Conservation (phyloP, 768 basidiomycete genomes). For the Kwoniella europaea region DNA sequence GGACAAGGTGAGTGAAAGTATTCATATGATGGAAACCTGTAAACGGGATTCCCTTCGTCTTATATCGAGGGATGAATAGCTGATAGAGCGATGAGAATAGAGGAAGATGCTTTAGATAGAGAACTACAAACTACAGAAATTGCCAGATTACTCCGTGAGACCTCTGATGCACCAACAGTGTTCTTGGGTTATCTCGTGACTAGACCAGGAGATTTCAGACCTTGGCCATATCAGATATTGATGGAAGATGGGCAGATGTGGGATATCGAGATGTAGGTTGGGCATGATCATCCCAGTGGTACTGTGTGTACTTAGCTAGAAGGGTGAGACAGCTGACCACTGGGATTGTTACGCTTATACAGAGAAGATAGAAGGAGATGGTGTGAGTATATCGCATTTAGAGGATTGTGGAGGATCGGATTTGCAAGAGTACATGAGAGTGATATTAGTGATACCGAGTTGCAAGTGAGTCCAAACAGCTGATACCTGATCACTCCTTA, state of each 20-base stretch:
- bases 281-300: background rate
- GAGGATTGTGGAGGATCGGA: slow-evolving; percentile 61
- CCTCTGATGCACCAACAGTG: slow-evolving; percentile 70
- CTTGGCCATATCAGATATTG: slow-evolving; percentile 57
- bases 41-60: background rate
- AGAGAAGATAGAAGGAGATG: slow-evolving; percentile 58
- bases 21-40: no score
- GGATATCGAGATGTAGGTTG: slow-evolving; percentile 69
- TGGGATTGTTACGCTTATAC: background rate
- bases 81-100: slow-evolving; percentile 58
- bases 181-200: slow-evolving; percentile 58
- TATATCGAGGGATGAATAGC: background rate
- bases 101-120: slow-evolving; percentile 86
- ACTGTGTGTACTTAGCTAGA: background rate
- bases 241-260: slow-evolving; percentile 77
- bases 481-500: background rate
- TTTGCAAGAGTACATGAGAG: slow-evolving; percentile 82
- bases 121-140: slow-evolving; percentile 81
- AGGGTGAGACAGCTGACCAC: background rate
- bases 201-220: slow-evolving; percentile 44
- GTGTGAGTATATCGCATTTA: slow-evolving; percentile 91
- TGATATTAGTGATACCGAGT: slow-evolving; percentile 85
- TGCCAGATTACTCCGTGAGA: slow-evolving; percentile 74
- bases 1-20: slow-evolving; percentile 70
- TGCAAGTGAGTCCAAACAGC: slow-evolving; percentile 60